Conservation (phyloP, 1,284 basidiomycete genomes). For the Tilletia indica region DNA sequence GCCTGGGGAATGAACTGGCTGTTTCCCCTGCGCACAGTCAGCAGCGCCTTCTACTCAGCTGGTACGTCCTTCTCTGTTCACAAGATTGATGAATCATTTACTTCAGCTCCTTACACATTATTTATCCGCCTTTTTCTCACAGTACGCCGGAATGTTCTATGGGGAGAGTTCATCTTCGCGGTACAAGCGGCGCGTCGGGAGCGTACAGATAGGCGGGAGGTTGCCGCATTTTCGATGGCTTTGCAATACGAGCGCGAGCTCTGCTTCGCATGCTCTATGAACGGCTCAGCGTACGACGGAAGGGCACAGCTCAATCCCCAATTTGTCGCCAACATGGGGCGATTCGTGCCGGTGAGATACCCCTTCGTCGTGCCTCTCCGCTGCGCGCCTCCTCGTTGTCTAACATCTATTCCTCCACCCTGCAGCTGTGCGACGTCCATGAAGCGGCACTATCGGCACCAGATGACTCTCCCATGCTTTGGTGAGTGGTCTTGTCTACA, state of each 20-base stretch:
- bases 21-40: background rate
- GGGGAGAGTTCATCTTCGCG: background rate
- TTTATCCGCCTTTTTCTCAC: background rate
- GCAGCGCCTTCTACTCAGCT: background rate
- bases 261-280: constrained; percentile 3
- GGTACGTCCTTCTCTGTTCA: background rate
- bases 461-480: background rate
- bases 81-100: background rate
- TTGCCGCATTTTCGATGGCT: background rate
- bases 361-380: background rate
- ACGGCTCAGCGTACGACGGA: background rate
- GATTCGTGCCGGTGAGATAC: background rate
- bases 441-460: background rate
- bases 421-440: constrained; percentile 7
- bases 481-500: background rate
- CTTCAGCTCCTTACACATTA: background rate
- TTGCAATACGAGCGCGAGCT: background rate
- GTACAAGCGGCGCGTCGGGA: background rate
- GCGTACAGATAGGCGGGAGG: background rate
- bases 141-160: background rate
- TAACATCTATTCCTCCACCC: background rate
- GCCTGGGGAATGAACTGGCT: constrained; percentile 13
- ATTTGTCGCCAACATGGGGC: background rate
- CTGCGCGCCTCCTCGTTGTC: background rate
- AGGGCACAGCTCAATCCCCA: background rate